phyloP scores from a whole-genome alignment of 768 basidiomycete species.

The Leucosporidium scottii region DNA sequence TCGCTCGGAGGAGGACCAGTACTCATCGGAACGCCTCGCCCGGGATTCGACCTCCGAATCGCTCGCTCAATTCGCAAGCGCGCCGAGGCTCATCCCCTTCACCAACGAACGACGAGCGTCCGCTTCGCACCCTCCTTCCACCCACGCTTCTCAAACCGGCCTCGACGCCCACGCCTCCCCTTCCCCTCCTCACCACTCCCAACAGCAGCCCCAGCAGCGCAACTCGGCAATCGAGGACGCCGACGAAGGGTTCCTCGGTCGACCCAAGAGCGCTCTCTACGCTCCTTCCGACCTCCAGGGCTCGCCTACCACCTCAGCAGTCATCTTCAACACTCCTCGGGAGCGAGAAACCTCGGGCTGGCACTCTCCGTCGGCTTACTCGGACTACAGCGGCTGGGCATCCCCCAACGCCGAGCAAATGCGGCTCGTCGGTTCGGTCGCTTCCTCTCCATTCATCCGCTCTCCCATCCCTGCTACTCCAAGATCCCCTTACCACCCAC shows the following conservation, averaged over 20 bases:
- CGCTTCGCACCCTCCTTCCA: too few species aligned
- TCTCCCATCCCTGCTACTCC: not conserved
- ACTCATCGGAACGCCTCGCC: conserved; percentile 12
- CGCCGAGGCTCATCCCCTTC: conserved; percentile 31
- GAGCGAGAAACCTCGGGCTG: not conserved
- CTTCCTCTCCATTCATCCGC: not conserved
- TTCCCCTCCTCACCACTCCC: conserved; percentile 10
- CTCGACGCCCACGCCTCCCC: conserved; percentile 3
- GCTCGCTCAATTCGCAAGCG: conserved; percentile 1
- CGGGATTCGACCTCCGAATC: conserved; percentile 19
- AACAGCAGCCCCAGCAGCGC: not conserved
- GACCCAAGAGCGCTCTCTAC: conserved; percentile 19
- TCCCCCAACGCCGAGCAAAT: not conserved
- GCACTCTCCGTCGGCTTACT: not conserved
- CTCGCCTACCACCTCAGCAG: conserved; percentile 14
- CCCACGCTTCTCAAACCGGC: too few species aligned
- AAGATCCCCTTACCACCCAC: too few species aligned
- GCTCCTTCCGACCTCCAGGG: conserved; percentile 3
- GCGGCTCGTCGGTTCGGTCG: conserved; percentile 23
- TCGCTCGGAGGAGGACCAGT: conserved; percentile 7
- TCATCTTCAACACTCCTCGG: conserved; percentile 9
- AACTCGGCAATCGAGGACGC: conserved; percentile 13
- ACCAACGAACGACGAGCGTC: not conserved
- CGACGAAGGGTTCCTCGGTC: not conserved
- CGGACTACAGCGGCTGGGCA: not conserved